Base-by-base conservation (phyloP, 345 rosid genomes). In the Capsella bursapastoris region DNA sequence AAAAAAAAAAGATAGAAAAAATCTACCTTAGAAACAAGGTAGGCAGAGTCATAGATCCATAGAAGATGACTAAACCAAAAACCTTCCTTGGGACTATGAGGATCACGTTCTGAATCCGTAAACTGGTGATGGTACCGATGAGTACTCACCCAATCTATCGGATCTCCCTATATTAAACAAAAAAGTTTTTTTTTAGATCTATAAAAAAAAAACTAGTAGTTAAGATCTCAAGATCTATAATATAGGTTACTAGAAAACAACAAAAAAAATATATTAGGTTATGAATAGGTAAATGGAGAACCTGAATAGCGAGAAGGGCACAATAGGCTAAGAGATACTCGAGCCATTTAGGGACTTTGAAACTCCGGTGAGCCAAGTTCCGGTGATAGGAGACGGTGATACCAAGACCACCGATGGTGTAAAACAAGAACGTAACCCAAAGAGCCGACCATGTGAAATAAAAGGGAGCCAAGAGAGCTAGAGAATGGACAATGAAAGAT, bases 131-230 rank as follows among this genome's bases (percentile, higher is more conserved):
- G 97, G 52, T 88, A 86, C 61, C 98, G 82, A 70, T 93, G 98
- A 2, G 89, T 88, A 83, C 98, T 91, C 57, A 89, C 97, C 97
- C 98, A 93, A 76, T 86, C 91, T 58, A 89, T 93, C 63, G 98
- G 98, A 60, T 83, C 80, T 70, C 76, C 85, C 82, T 77, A 25
- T 77, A 25, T 48, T 57, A 27, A 57, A 7, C 16, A 22, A 6
- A 7, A 22, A 55, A 11, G 9, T 22, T 22, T 22, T 22, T 22
- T 14, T 43, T 14, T 13, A 4, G 55, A 56, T 47, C 59, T 22
- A 64, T 28, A 35, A 55, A 64, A 4, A 64, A 4, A n/a, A 72
- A 35, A 64, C 53, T 13, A 15, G 14, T 3, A 34, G 10, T 47
- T 69, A 76, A 32, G 53, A 68, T 70, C 75, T 70, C 2, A 62